phyloP scores from a whole-genome alignment of 1,284 basidiomycete species.

The Anthracocystis walkeri region DNA sequence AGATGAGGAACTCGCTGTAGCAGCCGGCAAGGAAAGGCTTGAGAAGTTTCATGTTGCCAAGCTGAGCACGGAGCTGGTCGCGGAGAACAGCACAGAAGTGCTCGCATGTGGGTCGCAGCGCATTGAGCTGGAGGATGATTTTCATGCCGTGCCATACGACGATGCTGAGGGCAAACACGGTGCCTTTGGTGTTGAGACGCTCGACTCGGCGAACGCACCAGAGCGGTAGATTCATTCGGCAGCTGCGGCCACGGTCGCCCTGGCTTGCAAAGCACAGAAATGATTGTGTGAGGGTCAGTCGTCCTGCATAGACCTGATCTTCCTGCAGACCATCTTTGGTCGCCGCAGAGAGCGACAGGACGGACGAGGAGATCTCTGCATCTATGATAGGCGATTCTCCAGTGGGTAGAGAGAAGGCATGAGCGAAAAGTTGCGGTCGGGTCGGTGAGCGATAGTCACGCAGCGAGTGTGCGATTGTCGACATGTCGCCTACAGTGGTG shows the following conservation, averaged over 20 bases:
- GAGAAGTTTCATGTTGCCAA: slow-evolving; percentile 82
- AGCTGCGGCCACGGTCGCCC: slow-evolving; percentile 83
- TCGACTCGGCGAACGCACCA: slow-evolving; percentile 96
- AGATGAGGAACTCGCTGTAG: slow-evolving; percentile 91
- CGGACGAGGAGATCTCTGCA: slow-evolving; percentile 64
- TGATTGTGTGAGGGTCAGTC: slow-evolving; percentile 87
- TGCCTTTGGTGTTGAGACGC: slow-evolving; percentile 75
- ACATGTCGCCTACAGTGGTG: slow-evolving; percentile 47
- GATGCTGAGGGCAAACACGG: slow-evolving; percentile 90
- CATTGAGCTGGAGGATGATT: slow-evolving; percentile 94
- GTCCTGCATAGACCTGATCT: slow-evolving; percentile 74
- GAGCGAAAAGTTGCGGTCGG: slow-evolving; percentile 58
- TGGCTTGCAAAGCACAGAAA: slow-evolving; percentile 92
- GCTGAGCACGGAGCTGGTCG: slow-evolving; percentile 87
- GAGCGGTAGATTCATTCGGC: slow-evolving; percentile 89
- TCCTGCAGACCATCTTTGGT: slow-evolving; percentile 55
- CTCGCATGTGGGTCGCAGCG: slow-evolving; percentile 93
- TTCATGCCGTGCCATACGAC: slow-evolving; percentile 96
- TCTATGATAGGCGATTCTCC: slow-evolving; percentile 58
- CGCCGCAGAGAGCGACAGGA: slow-evolving; percentile 62
- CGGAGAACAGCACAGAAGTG: slow-evolving; percentile 90
- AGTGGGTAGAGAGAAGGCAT: slow-evolving; percentile 61
- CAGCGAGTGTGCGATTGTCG: slow-evolving; percentile 68
- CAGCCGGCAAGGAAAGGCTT: slow-evolving; percentile 91
- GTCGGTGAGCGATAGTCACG: slow-evolving; percentile 68